Base-by-base conservation (phyloP, 306 rosid species). In the Senna siamea region DNA sequence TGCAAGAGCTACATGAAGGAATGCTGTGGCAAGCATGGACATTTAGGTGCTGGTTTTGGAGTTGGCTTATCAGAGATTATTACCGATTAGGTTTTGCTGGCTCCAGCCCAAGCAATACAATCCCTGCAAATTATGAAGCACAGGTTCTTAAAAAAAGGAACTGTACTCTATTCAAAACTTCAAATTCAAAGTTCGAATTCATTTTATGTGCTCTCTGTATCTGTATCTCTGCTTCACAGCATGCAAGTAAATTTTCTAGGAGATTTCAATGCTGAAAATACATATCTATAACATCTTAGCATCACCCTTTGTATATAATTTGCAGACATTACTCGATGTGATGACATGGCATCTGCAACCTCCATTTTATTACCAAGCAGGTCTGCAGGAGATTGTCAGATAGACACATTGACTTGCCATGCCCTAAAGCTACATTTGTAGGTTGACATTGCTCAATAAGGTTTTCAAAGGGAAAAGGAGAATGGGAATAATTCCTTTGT, bases 1-100 rank as follows among this genome's bases (percentile, higher is more conserved):
- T 84, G 97, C 84, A 87, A 84, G 85, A 89, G 93, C 80, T 90
- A 90, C 84, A 81, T 83, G 96, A 83, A 86, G 84, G 93, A 92
- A 81, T 90, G 98, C 5, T 92, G 97, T 60, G 71, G 75, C 67
- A 82, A 59, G 37, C 87, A 79, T 69, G 84, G 82, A 48, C 88
- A 84, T 56, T 59, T 85, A 20, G 80, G 85, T 50, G 57, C 80
- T 70, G 75, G 81, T 71, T 70, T 86, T 35, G 78, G 76, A 11
- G 92, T 84, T 76, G 83, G 91, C 52, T 76, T 87, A 59, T 70
- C 97, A 30, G 95, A 90, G 78, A 85, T 94, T 1, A 30, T 84
- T 10, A 84, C 77, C 9, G 99, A 94, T 60, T 84, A 89, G 75
- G 40, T 55, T 48, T 32, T 32, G 77, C 81, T 26, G 72, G 57